Conservation (phyloP, 176 grass and related monocot species). For the Ensete ventricosum region DNA sequence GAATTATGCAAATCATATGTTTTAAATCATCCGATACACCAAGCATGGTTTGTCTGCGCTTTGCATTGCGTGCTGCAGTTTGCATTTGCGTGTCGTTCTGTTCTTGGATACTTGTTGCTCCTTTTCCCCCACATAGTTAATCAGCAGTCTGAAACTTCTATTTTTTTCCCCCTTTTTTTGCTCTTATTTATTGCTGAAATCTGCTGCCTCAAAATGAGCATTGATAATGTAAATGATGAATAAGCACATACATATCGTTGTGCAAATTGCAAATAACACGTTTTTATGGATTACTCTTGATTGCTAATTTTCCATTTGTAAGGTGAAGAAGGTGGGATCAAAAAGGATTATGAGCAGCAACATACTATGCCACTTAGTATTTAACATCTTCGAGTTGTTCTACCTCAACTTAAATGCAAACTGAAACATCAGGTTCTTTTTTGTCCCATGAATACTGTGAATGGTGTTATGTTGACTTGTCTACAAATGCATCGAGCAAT, state of each 20-base stretch:
- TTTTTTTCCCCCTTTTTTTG: neutral
- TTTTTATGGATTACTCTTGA: conserved; percentile 5
- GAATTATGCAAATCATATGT: neutral
- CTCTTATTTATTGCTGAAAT: neutral
- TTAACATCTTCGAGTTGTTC: conserved; percentile 81
- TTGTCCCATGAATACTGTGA: neutral
- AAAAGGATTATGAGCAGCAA: conserved; percentile 54
- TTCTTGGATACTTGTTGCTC: conserved; percentile 88
- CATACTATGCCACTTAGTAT: conserved; percentile 55
- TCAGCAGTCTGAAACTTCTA: conserved; percentile 22
- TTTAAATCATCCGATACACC: neutral
- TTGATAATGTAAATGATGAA: neutral
- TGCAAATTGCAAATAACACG: neutral
- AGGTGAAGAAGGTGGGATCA: conserved; percentile 40
- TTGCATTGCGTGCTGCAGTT: conserved; percentile 42
- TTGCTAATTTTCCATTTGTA: conserved; percentile 25
- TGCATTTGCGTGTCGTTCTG: conserved; percentile 41
- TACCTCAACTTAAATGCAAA: conserved; percentile 57
- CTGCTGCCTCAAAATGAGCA: neutral
- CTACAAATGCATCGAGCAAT: conserved; percentile 4
- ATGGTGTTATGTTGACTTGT: conserved; percentile 8
- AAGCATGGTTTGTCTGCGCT: conserved; percentile 48
- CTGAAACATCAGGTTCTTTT: conserved; percentile 45
- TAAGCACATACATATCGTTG: neutral
- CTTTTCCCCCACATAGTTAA: conserved; percentile 60